A percentile compares a stretch with the other conserved stretches of the same genome.
Conservation (phyloP, 192 early-diverging fungal genomes). For the Backusella morwellensis region DNA sequence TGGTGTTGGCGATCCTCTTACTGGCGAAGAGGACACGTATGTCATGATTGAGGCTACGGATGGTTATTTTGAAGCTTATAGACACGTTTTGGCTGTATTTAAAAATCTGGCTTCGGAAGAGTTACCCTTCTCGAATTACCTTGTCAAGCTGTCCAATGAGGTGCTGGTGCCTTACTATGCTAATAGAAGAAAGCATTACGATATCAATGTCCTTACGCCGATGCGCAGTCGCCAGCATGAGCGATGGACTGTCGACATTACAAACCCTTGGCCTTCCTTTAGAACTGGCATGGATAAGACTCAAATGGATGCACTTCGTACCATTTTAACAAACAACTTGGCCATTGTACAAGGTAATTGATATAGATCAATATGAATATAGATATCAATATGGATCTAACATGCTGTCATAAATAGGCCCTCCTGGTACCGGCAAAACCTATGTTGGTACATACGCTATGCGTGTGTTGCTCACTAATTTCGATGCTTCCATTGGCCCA, state of each 20-base stretch:
- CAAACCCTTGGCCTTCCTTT: slow-evolving; percentile 13
- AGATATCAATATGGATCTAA: too few relatives aligned
- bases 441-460: slow-evolving; percentile 51
- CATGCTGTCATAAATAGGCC: slow-evolving; percentile 20
- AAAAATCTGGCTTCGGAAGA: slow-evolving; percentile 37
- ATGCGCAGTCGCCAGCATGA: neutral
- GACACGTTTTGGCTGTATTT: slow-evolving; percentile 45
- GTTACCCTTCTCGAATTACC: slow-evolving; percentile 42
- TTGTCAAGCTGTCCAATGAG: slow-evolving; percentile 36
- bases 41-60: slow-evolving; percentile 39
- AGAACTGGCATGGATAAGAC: slow-evolving; percentile 35
- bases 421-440: slow-evolving; percentile 62
- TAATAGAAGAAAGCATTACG: slow-evolving; percentile 14
- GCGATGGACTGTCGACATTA: slow-evolving; percentile 13
- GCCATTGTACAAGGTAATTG: slow-evolving; percentile 47
- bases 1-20: slow-evolving; percentile 29
- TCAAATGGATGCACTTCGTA: slow-evolving; percentile 44
- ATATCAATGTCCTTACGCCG: slow-evolving; percentile 2
- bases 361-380: too few relatives aligned
- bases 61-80: slow-evolving; percentile 52
- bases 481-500: slow-evolving; percentile 25
- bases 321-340: slow-evolving; percentile 42
- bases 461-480: slow-evolving; percentile 42
- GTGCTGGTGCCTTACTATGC: slow-evolving; percentile 42
- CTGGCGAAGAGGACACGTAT: slow-evolving; percentile 21